phyloP scores from a whole-genome alignment of 202 grass and related monocot genomes.

The Eragrostis tef region DNA sequence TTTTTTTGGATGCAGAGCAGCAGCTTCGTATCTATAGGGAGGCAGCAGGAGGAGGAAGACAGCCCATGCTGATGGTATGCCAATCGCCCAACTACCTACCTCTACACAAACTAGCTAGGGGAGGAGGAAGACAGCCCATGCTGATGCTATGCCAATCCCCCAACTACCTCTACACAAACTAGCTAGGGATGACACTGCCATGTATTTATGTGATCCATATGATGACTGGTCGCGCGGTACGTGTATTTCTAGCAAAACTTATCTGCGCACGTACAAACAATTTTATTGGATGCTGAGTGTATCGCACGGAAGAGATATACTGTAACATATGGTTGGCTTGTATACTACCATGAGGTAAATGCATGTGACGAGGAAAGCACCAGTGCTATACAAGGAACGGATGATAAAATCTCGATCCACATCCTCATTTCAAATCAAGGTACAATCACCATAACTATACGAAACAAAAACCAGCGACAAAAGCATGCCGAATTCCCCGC shows the following conservation, averaged over 20 bases:
- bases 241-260: background rate
- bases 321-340: too few relatives aligned
- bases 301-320: background rate
- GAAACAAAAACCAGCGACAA: background rate
- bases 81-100: constrained; percentile 42
- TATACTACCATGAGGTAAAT: background rate
- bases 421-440: background rate
- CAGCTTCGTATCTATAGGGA: constrained; percentile 21
- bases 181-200: background rate
- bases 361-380: too few relatives aligned
- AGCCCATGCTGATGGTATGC: constrained; percentile 38
- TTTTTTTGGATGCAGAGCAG: background rate
- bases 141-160: constrained; percentile 36
- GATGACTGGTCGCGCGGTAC: background rate
- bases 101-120: background rate
- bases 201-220: constrained; percentile 38
- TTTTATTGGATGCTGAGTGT: background rate
- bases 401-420: background rate
- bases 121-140: constrained; percentile 27
- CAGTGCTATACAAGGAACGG: background rate
- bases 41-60: background rate
- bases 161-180: constrained; percentile 35
- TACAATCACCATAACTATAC: background rate
- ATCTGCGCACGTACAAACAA: background rate
- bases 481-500: background rate